A percentile compares a stretch with the other conserved stretches of the same genome.
Conservation (phyloP, 306 rosid species). For the Quercus parvula region DNA sequence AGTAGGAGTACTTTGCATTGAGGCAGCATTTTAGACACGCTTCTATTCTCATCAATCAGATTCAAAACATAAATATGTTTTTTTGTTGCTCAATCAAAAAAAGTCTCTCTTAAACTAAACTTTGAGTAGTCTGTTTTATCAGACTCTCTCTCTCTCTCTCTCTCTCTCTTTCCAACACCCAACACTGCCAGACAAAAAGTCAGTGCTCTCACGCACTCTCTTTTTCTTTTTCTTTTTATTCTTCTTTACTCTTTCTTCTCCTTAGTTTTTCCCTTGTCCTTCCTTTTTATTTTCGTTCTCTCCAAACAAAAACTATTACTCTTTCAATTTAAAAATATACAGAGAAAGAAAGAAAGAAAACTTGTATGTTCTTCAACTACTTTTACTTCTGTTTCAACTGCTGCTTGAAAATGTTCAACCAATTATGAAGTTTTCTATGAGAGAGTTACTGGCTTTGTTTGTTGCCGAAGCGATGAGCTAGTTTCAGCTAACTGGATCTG, state of each 20-base stretch:
- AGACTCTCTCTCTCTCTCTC: background rate
- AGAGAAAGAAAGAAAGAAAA: too few species aligned
- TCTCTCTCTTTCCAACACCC: constrained; percentile 6
- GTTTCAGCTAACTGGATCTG: constrained; percentile 19
- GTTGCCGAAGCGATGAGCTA: constrained; percentile 14
- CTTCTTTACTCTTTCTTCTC: background rate
- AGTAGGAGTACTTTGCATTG: too few species aligned
- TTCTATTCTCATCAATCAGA: too few species aligned
- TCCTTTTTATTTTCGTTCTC: background rate
- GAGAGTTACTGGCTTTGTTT: background rate
- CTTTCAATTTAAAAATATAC: too few species aligned
- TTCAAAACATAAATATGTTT: too few species aligned
- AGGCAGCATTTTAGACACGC: too few species aligned
- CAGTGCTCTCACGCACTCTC: constrained; percentile 6
- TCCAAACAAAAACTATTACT: background rate
- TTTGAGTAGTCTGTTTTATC: background rate
- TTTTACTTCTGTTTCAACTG: too few species aligned
- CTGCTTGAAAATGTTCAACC: too few species aligned
- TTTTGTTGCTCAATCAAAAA: too few species aligned
- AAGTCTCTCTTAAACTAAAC: background rate
- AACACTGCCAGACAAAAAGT: constrained; percentile 23
- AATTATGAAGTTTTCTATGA: background rate
- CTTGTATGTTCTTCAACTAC: too few species aligned
- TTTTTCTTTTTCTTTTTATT: background rate
- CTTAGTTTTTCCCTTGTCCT: background rate